Percentiles rank a stretch among this genome's conserved stretches.
Conservation (phyloP, 106 monocot species). For the Dioscorea zingiberensis region DNA sequence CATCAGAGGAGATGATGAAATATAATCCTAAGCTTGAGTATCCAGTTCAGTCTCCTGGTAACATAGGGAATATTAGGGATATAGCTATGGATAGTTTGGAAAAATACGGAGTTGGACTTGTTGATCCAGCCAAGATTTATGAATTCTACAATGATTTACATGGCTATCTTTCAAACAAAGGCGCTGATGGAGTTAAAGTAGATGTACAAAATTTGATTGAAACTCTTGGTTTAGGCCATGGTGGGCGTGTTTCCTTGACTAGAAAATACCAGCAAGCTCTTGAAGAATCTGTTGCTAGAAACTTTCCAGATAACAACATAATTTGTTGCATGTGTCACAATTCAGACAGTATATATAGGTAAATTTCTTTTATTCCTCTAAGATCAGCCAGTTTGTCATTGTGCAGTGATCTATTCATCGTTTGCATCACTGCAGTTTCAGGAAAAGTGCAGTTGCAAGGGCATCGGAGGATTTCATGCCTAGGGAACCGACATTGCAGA, state of each 20-base stretch:
- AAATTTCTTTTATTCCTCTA: not conserved
- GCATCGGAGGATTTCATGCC: constrained; percentile 42
- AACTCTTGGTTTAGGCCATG: constrained; percentile 20
- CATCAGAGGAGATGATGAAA: constrained; percentile 31
- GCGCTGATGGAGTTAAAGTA: constrained; percentile 27
- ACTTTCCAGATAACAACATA: constrained; percentile 16
- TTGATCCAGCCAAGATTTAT: constrained; percentile 23
- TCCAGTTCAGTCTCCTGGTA: constrained; percentile 28
- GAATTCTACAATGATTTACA: constrained; percentile 37
- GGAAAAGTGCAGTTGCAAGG: constrained; percentile 23
- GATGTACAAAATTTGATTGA: constrained; percentile 24
- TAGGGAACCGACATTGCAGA: constrained; percentile 21
- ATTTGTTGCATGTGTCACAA: constrained; percentile 26
- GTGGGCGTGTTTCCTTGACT: constrained; percentile 24
- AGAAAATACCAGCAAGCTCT: constrained; percentile 20
- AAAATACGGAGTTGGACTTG: constrained; percentile 27
- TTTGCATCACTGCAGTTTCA: constrained; percentile 12
- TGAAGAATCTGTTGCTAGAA: constrained; percentile 18
- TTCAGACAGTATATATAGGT: constrained; percentile 24
- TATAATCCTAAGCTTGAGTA: constrained; percentile 26
- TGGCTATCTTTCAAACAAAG: constrained; percentile 16
- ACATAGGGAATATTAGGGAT: constrained; percentile 17
- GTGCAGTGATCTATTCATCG: not conserved
- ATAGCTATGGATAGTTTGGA: constrained; percentile 29
- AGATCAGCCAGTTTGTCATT: not conserved